phyloP scores from a whole-genome alignment of 352 stramenopile species.

The Phytophthora tubulina region DNA sequence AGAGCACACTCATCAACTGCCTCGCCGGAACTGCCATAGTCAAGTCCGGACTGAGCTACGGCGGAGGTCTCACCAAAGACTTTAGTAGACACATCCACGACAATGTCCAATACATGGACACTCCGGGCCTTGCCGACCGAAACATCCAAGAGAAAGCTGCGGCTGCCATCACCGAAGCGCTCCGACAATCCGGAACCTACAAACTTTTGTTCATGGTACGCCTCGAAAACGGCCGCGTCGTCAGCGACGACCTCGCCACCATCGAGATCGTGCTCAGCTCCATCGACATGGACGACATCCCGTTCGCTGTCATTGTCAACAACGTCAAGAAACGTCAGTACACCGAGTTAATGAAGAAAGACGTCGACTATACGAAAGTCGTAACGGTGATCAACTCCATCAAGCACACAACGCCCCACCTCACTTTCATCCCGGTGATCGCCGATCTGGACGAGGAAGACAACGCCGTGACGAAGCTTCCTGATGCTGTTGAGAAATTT shows the following conservation, averaged over 20 bases:
- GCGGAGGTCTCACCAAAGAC: not conserved
- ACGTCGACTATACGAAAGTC: constrained; percentile 13
- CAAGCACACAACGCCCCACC: constrained; percentile 8
- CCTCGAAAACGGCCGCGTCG: constrained; percentile 30
- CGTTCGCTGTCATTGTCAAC: constrained; percentile 33
- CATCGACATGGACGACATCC: constrained; percentile 20
- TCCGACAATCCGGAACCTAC: constrained; percentile 26
- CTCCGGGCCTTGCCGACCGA: constrained; percentile 24
- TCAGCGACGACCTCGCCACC: constrained; percentile 30
- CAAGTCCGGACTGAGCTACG: constrained; percentile 8
- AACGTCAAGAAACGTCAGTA: constrained; percentile 29
- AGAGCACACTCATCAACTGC: constrained; percentile 14
- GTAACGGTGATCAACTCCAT: constrained; percentile 17
- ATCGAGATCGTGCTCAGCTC: constrained; percentile 31
- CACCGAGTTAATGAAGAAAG: constrained; percentile 15
- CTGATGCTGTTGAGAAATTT: constrained; percentile 1
- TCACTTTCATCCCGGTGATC: constrained; percentile 27
- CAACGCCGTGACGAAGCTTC: not conserved
- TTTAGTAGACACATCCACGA: not conserved
- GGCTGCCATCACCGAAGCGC: constrained; percentile 29
- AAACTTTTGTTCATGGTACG: constrained; percentile 43
- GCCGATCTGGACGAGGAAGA: constrained; percentile 24
- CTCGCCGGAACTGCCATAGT: not conserved
- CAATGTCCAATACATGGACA: constrained; percentile 34
- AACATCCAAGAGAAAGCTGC: constrained; percentile 6